Percentiles rank a stretch among this genome's conserved stretches.
phyloP scores from a whole-genome alignment of 192 early-diverging fungal species.

The Podila clonocystis region DNA sequence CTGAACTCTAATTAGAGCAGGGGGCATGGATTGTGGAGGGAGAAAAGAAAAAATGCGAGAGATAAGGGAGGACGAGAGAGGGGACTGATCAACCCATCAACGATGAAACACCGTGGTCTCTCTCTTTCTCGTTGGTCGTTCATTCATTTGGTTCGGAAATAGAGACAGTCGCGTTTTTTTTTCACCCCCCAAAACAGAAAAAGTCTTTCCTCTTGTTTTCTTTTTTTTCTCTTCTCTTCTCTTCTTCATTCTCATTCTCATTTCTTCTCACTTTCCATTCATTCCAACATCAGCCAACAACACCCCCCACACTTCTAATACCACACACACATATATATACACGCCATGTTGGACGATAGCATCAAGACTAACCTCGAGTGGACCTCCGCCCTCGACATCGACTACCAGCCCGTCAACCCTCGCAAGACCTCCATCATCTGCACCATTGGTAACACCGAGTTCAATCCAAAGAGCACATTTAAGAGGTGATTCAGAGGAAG shows the following conservation, averaged over 20 bases:
- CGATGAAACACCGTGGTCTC: neutral
- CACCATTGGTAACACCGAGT: slow-evolving; percentile 69
- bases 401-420: slow-evolving; percentile 60
- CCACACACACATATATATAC: neutral
- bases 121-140: neutral
- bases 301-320: neutral
- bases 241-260: neutral
- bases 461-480: neutral
- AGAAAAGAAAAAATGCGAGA: neutral
- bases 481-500: neutral
- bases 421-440: slow-evolving; percentile 90
- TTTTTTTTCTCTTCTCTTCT: neutral
- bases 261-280: neutral
- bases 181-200: neutral
- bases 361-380: slow-evolving; percentile 78
- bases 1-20: too few species aligned
- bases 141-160: too few species aligned
- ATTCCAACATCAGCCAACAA: neutral
- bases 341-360: slow-evolving; percentile 10
- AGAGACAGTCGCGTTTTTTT: too few species aligned
- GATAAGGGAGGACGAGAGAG: neutral
- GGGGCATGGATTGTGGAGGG: too few species aligned
- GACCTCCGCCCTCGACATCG: slow-evolving; percentile 75
- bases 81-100: neutral
- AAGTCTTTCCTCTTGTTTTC: neutral